Percentiles rank a stretch among this genome's conserved stretches.
Evolutionary conservation across 495 filamentous ascomycete species (phyloP).

Genomic region (Beverwykella pulmonaria): DNA sequence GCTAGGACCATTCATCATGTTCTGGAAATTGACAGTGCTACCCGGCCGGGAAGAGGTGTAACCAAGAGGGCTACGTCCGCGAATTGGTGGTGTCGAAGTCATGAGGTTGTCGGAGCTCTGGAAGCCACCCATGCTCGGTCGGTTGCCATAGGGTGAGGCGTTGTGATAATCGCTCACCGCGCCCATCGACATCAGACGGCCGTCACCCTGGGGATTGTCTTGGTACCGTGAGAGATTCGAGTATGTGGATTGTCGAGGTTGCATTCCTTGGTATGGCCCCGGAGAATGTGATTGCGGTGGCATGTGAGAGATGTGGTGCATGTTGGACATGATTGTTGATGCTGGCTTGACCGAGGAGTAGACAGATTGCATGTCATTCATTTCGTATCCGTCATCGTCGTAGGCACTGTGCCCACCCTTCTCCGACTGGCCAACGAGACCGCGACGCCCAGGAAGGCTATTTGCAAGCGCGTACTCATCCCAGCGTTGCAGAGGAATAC

Average conservation of each 20-base stretch:
- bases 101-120: slow-evolving; percentile 62
- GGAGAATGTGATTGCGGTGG: slow-evolving; percentile 39
- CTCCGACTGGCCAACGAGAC: slow-evolving; percentile 60
- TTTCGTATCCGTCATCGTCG: slow-evolving; percentile 73
- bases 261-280: slow-evolving; percentile 35
- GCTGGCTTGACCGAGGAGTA: slow-evolving; percentile 95
- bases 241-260: slow-evolving; percentile 50
- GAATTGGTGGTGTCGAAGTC: slow-evolving; percentile 50
- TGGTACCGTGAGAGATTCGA: slow-evolving; percentile 50
- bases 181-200: slow-evolving; percentile 65
- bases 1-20: slow-evolving; percentile 62
- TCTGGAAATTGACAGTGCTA: slow-evolving; percentile 78
- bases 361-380: slow-evolving; percentile 96
- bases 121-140: slow-evolving; percentile 56
- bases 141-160: slow-evolving; percentile 49
- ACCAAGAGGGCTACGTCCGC: slow-evolving; percentile 49
- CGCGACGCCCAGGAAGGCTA: slow-evolving; percentile 88
- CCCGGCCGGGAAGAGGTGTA: slow-evolving; percentile 59
- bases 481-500: slow-evolving; percentile 93
- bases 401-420: slow-evolving; percentile 64
- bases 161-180: slow-evolving; percentile 62
- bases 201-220: slow-evolving; percentile 41
- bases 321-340: slow-evolving; percentile 86
- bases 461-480: slow-evolving; percentile 95
- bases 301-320: slow-evolving; percentile 55